Base-by-base conservation (phyloP, 202 grass and related monocot species). In the Setaria viridis region DNA sequence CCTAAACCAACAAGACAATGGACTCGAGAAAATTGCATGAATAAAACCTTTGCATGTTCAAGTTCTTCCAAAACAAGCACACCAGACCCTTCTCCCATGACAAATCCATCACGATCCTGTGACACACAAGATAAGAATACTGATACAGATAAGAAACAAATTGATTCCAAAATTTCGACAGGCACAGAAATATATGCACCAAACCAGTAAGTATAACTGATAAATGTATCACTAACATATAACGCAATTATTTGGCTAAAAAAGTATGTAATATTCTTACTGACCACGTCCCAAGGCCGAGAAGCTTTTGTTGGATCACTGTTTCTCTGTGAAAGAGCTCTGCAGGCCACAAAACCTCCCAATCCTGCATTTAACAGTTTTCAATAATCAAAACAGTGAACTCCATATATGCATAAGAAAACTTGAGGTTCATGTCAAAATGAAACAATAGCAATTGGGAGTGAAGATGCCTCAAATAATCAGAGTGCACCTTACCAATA, bases 41-140 rank as follows among this genome's bases (percentile, higher is more conserved):
- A 30, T 42, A 15, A 12, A 85, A 95, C 97, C 97, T 99, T 97
- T 85, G 97, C 97, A 63, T 99, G 92, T 85, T 99, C 97, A 80
- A 99, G 92, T 94, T 99, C 97, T 99, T 99, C 97, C 79, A 97
- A 71, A 83, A 99, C 84, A 83, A 99, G 94, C 54, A 99, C 97
- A 33, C 97, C 97, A 81, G 94, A 91, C 65, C 97, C 97, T 93
- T 99, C 97, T 85, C 97, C 97, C 90, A 99, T 99, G 56, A 99
- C 94, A 99, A 99, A 99, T 81, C 97, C 97, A 94, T 99, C 97
- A 51, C 97, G 90, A 56, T 91, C 97, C 97, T 99, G 70, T 87
- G 62, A 84, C 33, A 83, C 1, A 34, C 79, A 75, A 53, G 39
- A 71, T 68, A 17, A 62, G 20, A 54, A 58, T 85, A 57, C 62